These are phyloP conservation scores for Lonicera japonica DNA, from an alignment of 129 eudicot species.

Conservation along the genomic window DNA sequence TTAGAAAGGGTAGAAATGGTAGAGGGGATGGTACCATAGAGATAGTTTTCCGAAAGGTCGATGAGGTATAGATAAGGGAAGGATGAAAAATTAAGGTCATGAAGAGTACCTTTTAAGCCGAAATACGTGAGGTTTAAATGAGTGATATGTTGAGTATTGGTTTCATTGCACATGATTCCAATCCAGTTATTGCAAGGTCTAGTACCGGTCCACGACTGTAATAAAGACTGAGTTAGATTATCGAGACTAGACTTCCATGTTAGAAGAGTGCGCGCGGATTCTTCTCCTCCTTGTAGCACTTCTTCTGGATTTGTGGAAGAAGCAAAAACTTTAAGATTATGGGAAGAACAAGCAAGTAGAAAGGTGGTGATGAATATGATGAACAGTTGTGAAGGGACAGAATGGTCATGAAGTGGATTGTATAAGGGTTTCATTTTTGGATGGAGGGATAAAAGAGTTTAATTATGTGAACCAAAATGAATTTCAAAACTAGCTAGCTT, in stretches of 20 bases:
- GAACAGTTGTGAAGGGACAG: too few relatives aligned
- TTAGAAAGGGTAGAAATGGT: slow-evolving; percentile 10
- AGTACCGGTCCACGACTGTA: slow-evolving; percentile 10
- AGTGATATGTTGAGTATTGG: neutral
- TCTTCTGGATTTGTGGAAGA: neutral
- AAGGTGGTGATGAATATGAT: neutral
- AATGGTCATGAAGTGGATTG: too few relatives aligned
- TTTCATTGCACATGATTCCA: slow-evolving; percentile 16
- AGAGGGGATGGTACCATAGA: slow-evolving; percentile 18
- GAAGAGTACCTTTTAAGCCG: slow-evolving; percentile 19
- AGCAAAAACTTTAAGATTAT: neutral
- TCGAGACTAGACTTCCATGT: slow-evolving; percentile 22
- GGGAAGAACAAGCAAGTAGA: neutral
- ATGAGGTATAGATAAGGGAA: slow-evolving; percentile 11
- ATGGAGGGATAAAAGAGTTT: too few relatives aligned
- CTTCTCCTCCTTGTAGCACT: neutral
- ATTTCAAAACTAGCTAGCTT: too few relatives aligned
- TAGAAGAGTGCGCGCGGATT: slow-evolving; percentile 6
- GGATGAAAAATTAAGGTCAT: slow-evolving; percentile 7
- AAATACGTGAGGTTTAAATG: slow-evolving; percentile 3
- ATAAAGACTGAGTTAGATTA: slow-evolving; percentile 5
- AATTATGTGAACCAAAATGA: too few relatives aligned
- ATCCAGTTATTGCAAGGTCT: slow-evolving; percentile 11
- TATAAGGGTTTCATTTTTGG: too few relatives aligned
- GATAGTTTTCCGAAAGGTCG: slow-evolving; percentile 19